Conservation (phyloP, 2,329 filamentous ascomycete genomes). For the Chrysoporthe cubensis region DNA sequence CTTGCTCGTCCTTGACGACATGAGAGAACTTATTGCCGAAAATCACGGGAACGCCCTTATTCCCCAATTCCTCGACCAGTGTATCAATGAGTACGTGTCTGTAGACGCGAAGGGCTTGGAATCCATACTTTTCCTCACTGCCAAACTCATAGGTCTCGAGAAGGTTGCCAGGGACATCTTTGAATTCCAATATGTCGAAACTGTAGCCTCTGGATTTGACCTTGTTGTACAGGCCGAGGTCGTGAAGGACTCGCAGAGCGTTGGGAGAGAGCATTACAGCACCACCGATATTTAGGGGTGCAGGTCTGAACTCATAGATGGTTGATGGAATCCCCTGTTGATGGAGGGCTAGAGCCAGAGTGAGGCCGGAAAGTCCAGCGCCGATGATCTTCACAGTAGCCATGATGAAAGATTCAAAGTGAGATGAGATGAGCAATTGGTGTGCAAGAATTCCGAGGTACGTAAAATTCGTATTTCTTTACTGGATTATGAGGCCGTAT, state of each 20-base stretch:
- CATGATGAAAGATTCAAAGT: not conserved
- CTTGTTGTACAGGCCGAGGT: conserved; percentile 50
- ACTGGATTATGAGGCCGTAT: not conserved
- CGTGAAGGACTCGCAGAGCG: conserved; percentile 57
- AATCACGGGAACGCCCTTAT: conserved; percentile 45
- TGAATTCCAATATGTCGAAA: conserved; percentile 56
- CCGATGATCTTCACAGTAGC: conserved; percentile 9
- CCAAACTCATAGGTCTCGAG: conserved; percentile 54
- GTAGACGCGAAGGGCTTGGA: conserved; percentile 58
- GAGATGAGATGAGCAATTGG: not conserved
- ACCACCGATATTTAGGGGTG: conserved; percentile 53
- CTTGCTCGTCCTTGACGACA: conserved; percentile 45
- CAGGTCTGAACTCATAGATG: conserved; percentile 55
- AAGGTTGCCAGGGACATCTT: conserved; percentile 38
- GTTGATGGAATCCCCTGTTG: conserved; percentile 52
- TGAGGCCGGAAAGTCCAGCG: conserved; percentile 45
- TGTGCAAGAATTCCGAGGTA: not conserved
- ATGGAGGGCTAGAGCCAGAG: conserved; percentile 58
- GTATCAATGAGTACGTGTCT: conserved; percentile 54
- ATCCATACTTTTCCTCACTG: conserved; percentile 51
- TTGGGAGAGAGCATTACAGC: conserved; percentile 65
- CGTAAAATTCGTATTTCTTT: not conserved
- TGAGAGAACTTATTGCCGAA: conserved; percentile 53
- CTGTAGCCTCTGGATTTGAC: conserved; percentile 51
- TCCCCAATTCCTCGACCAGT: conserved; percentile 46